Evolutionary conservation across 352 stramenopile genomes (phyloP), one percentile per base, ranked within the genome.

Genomic region (Phytophthora palmivora): DNA sequence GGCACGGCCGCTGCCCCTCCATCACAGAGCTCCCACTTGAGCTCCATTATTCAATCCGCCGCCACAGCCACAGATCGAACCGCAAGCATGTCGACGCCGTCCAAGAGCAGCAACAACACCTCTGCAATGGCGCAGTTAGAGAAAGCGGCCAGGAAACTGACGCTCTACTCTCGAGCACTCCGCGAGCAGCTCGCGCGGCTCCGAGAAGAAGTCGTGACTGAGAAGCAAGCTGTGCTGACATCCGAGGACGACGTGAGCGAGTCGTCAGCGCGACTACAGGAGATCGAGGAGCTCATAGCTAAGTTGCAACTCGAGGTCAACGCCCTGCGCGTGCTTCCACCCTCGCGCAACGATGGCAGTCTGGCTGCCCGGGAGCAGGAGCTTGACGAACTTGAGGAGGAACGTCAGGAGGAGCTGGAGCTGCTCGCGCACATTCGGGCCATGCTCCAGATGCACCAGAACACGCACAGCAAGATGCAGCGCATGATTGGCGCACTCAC

Each of bases 271-370:
- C 79, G 82, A 0, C 71, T 92, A 19, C 48, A 80, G 34, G 82
- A 92, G 74, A 92, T 92, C 48, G 80, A 89, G 24, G 69, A 70
- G 49, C 81, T 82, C 57, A 71, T 88, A 48, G 56, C 70, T 39
- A 78, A 88, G 46, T 39, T 88, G 45, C 58, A 78, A 46, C 58
- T 76, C 21, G 79, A 87, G 42, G 67, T 89, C 32, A 24, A 67
- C 19, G 63, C 71, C 9, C 57, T 84, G 16, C 59, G 50, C 9
- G 42, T 70, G 45, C 37, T 70, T n/a, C 53, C 67, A 10, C 42
- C 51, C 3, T 60, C 56, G 8, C 36, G 57, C 8, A 56, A 81
- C 26, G 62, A 73, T 58, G 72, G 67, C 36, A 83, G 70, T 22
- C 37, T 78, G 6, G 52, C 51, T 2, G 70, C 70, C 0, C 71